These are phyloP conservation scores for Blepharisma stoltei DNA, from an alignment of 73 alveolate genomes.

Conservation along the genomic window DNA sequence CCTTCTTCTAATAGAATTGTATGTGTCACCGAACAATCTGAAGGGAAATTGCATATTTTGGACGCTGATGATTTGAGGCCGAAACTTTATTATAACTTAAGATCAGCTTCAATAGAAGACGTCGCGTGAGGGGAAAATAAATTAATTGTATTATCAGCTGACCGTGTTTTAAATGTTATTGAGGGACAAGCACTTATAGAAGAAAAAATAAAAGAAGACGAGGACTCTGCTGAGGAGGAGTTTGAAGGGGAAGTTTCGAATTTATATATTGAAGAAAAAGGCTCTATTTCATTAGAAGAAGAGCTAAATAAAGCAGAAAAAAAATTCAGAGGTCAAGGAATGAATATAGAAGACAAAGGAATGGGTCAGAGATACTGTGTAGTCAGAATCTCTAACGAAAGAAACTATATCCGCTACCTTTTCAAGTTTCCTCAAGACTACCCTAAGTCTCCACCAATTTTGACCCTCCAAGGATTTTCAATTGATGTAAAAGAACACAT, in stretches of 20 bases:
- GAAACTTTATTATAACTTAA: too few relatives aligned
- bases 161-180: not conserved
- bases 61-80: conserved; percentile 9
- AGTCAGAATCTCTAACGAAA: conserved; percentile 10
- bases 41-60: not conserved
- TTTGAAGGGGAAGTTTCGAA: not conserved
- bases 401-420: not conserved
- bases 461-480: not conserved
- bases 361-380: conserved; percentile 16
- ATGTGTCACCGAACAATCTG: not conserved
- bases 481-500: not conserved
- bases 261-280: not conserved
- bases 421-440: not conserved
- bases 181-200: not conserved
- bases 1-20: conserved; percentile 18
- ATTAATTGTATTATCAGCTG: conserved; percentile 9
- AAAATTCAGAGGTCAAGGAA: not conserved
- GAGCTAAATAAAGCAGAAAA: not conserved
- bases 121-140: not conserved
- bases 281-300: not conserved
- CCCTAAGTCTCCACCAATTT: conserved; percentile 23
- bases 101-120: not conserved
- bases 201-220: not conserved
- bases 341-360: not conserved
- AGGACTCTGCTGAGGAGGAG: not conserved